Conservation (phyloP, 129 eudicot genomes). For the Tagetes erecta region DNA sequence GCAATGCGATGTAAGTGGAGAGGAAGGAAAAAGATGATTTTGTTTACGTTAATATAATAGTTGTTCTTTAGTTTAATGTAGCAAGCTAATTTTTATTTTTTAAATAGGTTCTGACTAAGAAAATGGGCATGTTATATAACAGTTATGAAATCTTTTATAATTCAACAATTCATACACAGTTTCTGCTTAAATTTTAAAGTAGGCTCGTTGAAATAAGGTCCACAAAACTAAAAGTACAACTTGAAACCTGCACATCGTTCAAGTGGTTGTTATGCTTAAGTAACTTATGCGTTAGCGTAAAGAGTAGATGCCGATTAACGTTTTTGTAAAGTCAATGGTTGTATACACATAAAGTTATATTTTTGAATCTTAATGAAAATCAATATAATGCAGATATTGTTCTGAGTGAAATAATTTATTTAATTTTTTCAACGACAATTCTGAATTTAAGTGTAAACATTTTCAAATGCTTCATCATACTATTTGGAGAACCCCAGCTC, state of each 20-base stretch:
- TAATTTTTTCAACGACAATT: background rate
- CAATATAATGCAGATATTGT: background rate
- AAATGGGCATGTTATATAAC: background rate
- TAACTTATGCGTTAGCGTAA: background rate
- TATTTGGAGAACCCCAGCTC: conserved; percentile 16
- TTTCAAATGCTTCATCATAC: conserved; percentile 13
- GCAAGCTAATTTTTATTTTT: background rate
- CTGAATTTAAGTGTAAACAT: background rate
- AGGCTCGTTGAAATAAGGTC: conserved; percentile 5
- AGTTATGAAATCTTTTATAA: conserved; percentile 5
- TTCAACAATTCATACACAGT: background rate
- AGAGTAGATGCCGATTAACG: conserved; percentile 3
- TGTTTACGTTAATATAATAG: background rate
- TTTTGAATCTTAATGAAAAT: conserved; percentile 5
- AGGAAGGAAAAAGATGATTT: conserved; percentile 9
- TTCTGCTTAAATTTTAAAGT: background rate
- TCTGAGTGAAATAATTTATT: background rate
- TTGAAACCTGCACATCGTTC: background rate
- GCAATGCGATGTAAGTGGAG: background rate
- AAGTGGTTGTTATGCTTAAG: background rate
- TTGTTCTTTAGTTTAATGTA: background rate
- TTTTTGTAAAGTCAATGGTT: background rate
- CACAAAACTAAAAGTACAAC: conserved; percentile 13
- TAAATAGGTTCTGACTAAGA: conserved; percentile 18
- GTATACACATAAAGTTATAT: background rate